Evolutionary conservation across 2,329 filamentous ascomycete genomes (phyloP).

Genomic region (Tolypocladium capitatum): DNA sequence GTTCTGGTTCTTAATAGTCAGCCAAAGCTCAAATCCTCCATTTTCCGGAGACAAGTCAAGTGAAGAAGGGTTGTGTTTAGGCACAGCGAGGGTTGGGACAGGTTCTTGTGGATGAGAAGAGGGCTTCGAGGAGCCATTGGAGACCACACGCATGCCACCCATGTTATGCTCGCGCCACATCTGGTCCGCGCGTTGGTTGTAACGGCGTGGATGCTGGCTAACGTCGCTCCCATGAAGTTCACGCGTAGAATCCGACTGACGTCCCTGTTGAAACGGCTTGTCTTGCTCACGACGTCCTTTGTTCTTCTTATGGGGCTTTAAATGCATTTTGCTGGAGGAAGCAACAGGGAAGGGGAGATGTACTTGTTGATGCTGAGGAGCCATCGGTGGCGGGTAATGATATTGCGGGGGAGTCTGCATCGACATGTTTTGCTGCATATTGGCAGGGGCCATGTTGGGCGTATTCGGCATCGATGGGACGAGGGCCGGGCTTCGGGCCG

Average conservation of each 20-base stretch:
- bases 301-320: constrained; percentile 31
- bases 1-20: constrained; percentile 57
- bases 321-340: constrained; percentile 19
- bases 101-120: constrained; percentile 4
- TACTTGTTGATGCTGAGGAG: constrained; percentile 50
- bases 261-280: constrained; percentile 27
- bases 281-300: constrained; percentile 32
- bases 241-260: constrained; percentile 23
- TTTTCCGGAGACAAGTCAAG: constrained; percentile 56
- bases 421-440: constrained; percentile 43
- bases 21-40: constrained; percentile 59
- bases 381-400: constrained; percentile 45
- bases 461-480: constrained; percentile 53
- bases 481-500: constrained; percentile 52
- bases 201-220: constrained; percentile 25
- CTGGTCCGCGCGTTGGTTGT: constrained; percentile 31
- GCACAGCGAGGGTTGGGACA: constrained; percentile 1
- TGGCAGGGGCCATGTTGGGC: constrained; percentile 52
- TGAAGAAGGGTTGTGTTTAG: constrained; percentile 12
- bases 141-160: constrained; percentile 9
- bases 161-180: constrained; percentile 15
- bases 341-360: constrained; percentile 28
- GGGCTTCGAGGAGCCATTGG: constrained; percentile 7
- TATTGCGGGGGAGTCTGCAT: constrained; percentile 52
- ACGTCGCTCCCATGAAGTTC: constrained; percentile 20